Evolutionary conservation across 2,329 filamentous ascomycete genomes (phyloP).

Genomic region (Cladophialophora yegresii): DNA sequence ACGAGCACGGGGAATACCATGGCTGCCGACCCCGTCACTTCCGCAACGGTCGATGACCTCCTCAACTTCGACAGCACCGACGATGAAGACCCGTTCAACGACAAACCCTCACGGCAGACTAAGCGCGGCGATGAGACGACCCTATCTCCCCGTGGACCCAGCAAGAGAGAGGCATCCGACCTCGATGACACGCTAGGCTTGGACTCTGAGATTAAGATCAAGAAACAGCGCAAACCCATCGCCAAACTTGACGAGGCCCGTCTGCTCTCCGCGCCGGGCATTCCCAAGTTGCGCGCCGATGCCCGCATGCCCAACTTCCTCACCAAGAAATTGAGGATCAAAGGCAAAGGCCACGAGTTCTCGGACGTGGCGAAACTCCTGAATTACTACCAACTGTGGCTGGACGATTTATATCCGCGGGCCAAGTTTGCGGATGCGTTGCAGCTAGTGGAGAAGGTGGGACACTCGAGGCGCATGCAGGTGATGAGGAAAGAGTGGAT

Average conservation of each 20-base stretch:
- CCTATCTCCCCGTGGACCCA: slow-evolving; percentile 8
- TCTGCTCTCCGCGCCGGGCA: slow-evolving; percentile 78
- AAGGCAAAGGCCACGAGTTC: slow-evolving; percentile 96
- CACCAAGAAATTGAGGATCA: slow-evolving; percentile 54
- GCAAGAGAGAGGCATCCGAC: slow-evolving; percentile 52
- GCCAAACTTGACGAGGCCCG: slow-evolving; percentile 86
- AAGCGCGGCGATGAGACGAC: slow-evolving; percentile 34
- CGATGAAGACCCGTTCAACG: slow-evolving; percentile 45
- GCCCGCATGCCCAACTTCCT: slow-evolving; percentile 30
- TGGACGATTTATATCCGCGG: slow-evolving; percentile 92
- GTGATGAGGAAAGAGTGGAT: slow-evolving; percentile 80
- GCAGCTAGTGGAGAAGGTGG: slow-evolving; percentile 86
- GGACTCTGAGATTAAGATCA: slow-evolving; percentile 81
- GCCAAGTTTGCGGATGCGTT: slow-evolving; percentile 91
- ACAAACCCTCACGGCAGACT: slow-evolving; percentile 27
- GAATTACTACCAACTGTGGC: slow-evolving; percentile 92
- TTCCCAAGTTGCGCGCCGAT: slow-evolving; percentile 70
- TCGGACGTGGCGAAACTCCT: slow-evolving; percentile 79
- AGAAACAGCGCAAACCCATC: slow-evolving; percentile 72
- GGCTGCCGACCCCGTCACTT: slow-evolving; percentile 35
- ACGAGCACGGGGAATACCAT: slow-evolving; percentile 12
- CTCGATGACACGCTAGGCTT: slow-evolving; percentile 68
- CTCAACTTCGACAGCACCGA: slow-evolving; percentile 68
- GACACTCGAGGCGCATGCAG: slow-evolving; percentile 78
- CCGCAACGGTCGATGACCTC: slow-evolving; percentile 64